These are phyloP conservation scores for Gossypium trilobum DNA, from an alignment of 441 rosid species.

Conservation along the genomic window DNA sequence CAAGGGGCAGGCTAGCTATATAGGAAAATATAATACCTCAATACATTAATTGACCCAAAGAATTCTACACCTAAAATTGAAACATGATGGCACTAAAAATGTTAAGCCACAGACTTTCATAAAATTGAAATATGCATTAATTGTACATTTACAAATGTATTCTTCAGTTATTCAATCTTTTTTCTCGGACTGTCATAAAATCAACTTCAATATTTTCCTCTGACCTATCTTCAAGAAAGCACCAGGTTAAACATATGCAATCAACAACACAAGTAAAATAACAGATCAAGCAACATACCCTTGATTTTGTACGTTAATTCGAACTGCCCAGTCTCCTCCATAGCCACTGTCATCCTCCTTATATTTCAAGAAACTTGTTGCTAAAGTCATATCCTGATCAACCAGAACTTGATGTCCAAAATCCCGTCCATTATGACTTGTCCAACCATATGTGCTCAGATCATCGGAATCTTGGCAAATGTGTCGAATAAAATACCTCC, in stretches of 20 bases:
- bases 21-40: neutral
- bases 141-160: neutral
- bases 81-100: neutral
- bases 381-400: conserved; percentile 63
- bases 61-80: neutral
- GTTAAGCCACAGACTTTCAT: neutral
- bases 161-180: neutral
- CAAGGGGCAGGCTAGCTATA: neutral
- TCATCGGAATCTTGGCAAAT: conserved; percentile 83
- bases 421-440: conserved; percentile 79
- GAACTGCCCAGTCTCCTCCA: conserved; percentile 97
- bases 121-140: neutral
- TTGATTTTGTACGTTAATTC: conserved; percentile 42
- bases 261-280: neutral
- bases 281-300: conserved; percentile 36
- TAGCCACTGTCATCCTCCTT: conserved; percentile 62
- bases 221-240: neutral
- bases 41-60: neutral
- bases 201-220: neutral
- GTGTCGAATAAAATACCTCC: conserved; percentile 62
- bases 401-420: conserved; percentile 71
- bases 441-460: conserved; percentile 77
- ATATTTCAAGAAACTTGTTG: conserved; percentile 76
- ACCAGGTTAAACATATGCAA: neutral
- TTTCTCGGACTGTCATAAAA: neutral